These are phyloP conservation scores for Brassica nigra DNA, from an alignment of 345 rosid species.

Conservation along the genomic window DNA sequence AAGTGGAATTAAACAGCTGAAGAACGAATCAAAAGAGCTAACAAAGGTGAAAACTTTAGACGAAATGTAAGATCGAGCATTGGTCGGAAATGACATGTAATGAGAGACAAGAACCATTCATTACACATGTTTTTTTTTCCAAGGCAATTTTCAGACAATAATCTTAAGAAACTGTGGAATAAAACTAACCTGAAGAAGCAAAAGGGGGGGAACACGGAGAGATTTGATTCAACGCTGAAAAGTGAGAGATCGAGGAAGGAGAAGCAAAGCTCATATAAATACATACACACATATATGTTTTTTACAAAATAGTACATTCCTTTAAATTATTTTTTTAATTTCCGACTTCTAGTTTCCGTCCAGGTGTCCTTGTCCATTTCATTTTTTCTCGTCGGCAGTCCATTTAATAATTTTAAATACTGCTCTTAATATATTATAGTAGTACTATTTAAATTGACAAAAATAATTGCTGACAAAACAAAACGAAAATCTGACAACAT, in stretches of 20 bases:
- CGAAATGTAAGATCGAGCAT: slow-evolving; percentile 28
- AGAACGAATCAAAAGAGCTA: not conserved
- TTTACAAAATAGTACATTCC: not conserved
- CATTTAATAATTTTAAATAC: not conserved
- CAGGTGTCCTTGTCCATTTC: not conserved
- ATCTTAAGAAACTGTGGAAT: not conserved
- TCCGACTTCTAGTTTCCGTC: not conserved
- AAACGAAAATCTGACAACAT: not conserved
- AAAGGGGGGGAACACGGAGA: slow-evolving; percentile 22
- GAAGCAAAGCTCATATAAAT: slow-evolving; percentile 10
- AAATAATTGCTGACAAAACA: not conserved
- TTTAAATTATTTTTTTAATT: slow-evolving; percentile 22
- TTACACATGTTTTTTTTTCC: not conserved
- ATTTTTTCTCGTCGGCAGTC: not conserved
- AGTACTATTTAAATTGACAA: not conserved
- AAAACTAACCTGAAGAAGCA: slow-evolving; percentile 29
- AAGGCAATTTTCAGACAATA: slow-evolving; percentile 7
- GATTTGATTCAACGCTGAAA: slow-evolving; percentile 30
- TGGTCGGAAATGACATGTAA: slow-evolving; percentile 18
- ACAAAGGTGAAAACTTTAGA: not conserved
- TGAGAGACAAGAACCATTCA: slow-evolving; percentile 7
- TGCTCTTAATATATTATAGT: not conserved
- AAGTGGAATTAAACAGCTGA: not conserved
- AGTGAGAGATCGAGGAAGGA: slow-evolving; percentile 23
- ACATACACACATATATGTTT: not conserved